Conservation (phyloP, 2,329 filamentous ascomycete genomes). For the Claviceps citrina region DNA sequence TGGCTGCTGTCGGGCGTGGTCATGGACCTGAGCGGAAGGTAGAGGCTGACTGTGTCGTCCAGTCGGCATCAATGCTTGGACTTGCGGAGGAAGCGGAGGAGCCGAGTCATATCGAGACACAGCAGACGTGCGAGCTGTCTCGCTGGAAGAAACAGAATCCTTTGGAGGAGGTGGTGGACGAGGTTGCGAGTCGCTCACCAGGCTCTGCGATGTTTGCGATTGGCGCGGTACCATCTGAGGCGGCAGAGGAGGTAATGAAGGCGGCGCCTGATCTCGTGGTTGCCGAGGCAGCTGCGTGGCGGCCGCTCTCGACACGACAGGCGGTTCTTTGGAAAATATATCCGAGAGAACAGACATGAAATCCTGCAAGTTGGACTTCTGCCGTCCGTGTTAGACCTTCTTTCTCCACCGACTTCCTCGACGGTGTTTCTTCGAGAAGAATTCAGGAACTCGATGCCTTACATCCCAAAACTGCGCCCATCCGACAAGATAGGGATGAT, state of each 20-base stretch:
- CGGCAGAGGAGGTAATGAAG: slow-evolving; percentile 57
- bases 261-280: slow-evolving; percentile 30
- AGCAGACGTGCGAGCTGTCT: slow-evolving; percentile 7
- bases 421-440: not conserved
- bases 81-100: slow-evolving; percentile 28
- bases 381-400: not conserved
- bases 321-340: slow-evolving; percentile 87
- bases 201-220: slow-evolving; percentile 18
- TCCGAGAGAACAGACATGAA: slow-evolving; percentile 71
- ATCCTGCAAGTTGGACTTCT: slow-evolving; percentile 74
- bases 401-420: slow-evolving; percentile 3
- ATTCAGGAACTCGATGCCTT: slow-evolving; percentile 9
- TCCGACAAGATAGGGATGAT: slow-evolving; percentile 85
- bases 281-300: slow-evolving; percentile 22
- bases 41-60: slow-evolving; percentile 6
- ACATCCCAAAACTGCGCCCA: slow-evolving; percentile 89
- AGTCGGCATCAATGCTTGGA: slow-evolving; percentile 2
- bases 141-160: slow-evolving; percentile 14
- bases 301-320: slow-evolving; percentile 58
- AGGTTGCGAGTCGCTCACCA: slow-evolving; percentile 20
- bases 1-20: slow-evolving; percentile 8
- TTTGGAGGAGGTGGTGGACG: slow-evolving; percentile 38
- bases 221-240: slow-evolving; percentile 40
- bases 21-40: slow-evolving; percentile 6
- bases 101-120: slow-evolving; percentile 32